A percentile compares a stretch with the other conserved stretches of the same genome.
phyloP scores from a whole-genome alignment of 2,329 filamentous ascomycete genomes.

The Byssothecium circinans region DNA sequence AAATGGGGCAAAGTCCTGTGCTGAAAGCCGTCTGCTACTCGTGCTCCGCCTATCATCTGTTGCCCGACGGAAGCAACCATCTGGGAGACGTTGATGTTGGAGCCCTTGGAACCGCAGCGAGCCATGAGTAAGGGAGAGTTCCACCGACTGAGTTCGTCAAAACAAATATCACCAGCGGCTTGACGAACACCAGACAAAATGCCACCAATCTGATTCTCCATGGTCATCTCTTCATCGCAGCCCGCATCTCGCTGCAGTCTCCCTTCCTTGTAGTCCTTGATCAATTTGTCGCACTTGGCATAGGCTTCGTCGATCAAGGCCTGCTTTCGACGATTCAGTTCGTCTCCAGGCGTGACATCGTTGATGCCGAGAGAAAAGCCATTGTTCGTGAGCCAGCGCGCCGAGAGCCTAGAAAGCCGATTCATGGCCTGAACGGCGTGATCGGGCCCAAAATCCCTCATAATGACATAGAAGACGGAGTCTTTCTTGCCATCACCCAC shows the following conservation, averaged over 20 bases:
- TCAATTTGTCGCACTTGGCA: slow-evolving; percentile 77
- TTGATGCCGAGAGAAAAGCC: slow-evolving; percentile 96
- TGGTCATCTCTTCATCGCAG: slow-evolving; percentile 86
- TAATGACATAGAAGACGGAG: slow-evolving; percentile 94
- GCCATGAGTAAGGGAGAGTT: slow-evolving; percentile 97
- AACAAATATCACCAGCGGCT: slow-evolving; percentile 87
- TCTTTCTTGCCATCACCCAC: slow-evolving; percentile 98
- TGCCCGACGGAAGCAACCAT: slow-evolving; percentile 98
- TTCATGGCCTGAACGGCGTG: slow-evolving; percentile 92
- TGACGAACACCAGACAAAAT: slow-evolving; percentile 91
- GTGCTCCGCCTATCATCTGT: slow-evolving; percentile 92
- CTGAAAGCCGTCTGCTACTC: slow-evolving; percentile 95
- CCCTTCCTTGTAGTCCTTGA: slow-evolving; percentile 75
- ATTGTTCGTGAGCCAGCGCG: slow-evolving; percentile 82
- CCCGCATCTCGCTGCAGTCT: slow-evolving; percentile 84
- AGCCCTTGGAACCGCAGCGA: slow-evolving; percentile 94
- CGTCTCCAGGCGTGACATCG: slow-evolving; percentile 82
- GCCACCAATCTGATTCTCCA: slow-evolving; percentile 88
- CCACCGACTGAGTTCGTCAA: slow-evolving; percentile 83
- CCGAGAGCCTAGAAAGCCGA: slow-evolving; percentile 84
- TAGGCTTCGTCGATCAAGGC: slow-evolving; percentile 78
- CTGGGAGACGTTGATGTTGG: slow-evolving; percentile 96
- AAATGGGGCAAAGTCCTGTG: slow-evolving; percentile 95
- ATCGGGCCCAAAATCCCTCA: slow-evolving; percentile 90
- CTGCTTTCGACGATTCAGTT: slow-evolving; percentile 72